Evolutionary conservation across 2,329 filamentous ascomycete genomes (phyloP), one percentile per base, ranked within the genome.

Genomic region (Plectosphaerella sp.): DNA sequence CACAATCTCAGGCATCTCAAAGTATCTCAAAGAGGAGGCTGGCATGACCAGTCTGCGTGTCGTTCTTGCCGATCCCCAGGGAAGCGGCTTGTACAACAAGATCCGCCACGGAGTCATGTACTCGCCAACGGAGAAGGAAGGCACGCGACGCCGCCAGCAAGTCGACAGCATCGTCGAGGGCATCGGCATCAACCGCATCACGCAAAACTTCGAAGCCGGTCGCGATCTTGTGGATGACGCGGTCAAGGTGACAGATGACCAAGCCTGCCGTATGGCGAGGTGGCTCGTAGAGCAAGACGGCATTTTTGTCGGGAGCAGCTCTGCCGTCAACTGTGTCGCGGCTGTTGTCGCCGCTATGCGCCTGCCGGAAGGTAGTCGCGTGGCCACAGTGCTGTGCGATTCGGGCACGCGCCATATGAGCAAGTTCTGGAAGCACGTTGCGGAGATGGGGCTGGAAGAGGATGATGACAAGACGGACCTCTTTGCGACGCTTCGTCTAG

Each of bases 131-230:
- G 94, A 99, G 72, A 83, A 81, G 58, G 94, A 99, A 75, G 94
- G 94, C 4, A 97, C 93, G 12, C 79, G 94, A 14, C 80, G 95
- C 47, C 79, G 94, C 54, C 86, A 89, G 62, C 95, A 99, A 71
- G 91, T 99, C 49, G 95, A 99, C 73, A 92, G 88, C 5, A 90
- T 99, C 58, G 91, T 99, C 25, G 95, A 99, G 71, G 94, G 94
- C 1, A 90, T 99, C 58, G 94, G 94, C 2, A 89, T 97, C 68
- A 99, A 96, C 66, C 86, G 94, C 2, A 79, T 96, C n/a, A 99
- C 94, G 1, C 82, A 84, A 50, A 99, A 97, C 68, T 94, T 99
- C 58, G 89, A 96, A 66, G 87, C 86, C 25, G 94, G 93, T 0
- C 79, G 90, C 58, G 86, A 93, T 63, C 71, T 97, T 51, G 83